These are phyloP conservation scores for Eragrostis tef DNA, from an alignment of 202 grass and related monocot species.

Conservation along the genomic window DNA sequence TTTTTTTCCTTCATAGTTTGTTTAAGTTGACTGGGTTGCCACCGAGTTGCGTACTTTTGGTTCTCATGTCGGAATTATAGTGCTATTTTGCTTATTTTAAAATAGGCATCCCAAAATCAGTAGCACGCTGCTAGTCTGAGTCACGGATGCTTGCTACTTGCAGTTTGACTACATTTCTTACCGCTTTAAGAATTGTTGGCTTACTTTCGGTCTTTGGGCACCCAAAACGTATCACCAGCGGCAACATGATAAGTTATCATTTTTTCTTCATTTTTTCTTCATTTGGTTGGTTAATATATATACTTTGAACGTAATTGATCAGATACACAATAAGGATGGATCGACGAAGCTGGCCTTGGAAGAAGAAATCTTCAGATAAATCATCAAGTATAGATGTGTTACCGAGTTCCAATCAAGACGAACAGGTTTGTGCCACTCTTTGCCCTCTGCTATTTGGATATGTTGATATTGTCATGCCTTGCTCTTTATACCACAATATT, in stretches of 20 bases:
- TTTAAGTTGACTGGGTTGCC: not conserved
- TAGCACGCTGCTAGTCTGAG: too few species aligned
- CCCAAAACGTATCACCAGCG: not conserved
- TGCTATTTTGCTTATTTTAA: too few species aligned
- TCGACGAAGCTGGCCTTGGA: constrained; percentile 87
- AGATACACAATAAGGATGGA: constrained; percentile 52
- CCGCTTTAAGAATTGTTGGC: too few species aligned
- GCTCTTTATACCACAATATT: not conserved
- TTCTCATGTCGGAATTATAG: too few species aligned
- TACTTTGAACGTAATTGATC: not conserved
- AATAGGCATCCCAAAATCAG: too few species aligned
- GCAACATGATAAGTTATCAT: too few species aligned
- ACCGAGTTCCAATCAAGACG: constrained; percentile 56
- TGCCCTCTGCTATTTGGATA: not conserved
- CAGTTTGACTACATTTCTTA: too few species aligned
- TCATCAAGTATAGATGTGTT: constrained; percentile 43
- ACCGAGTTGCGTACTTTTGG: not conserved
- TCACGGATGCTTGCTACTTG: too few species aligned
- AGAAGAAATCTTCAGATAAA: constrained; percentile 90
- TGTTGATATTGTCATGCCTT: not conserved
- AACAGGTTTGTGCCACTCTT: constrained; percentile 51
- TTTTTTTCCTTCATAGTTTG: not conserved
- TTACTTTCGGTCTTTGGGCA: not conserved
- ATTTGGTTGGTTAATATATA: too few species aligned
- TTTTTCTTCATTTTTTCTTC: too few species aligned